phyloP scores from a whole-genome alignment of 495 filamentous ascomycete species.

The Penicillium alfredii region DNA sequence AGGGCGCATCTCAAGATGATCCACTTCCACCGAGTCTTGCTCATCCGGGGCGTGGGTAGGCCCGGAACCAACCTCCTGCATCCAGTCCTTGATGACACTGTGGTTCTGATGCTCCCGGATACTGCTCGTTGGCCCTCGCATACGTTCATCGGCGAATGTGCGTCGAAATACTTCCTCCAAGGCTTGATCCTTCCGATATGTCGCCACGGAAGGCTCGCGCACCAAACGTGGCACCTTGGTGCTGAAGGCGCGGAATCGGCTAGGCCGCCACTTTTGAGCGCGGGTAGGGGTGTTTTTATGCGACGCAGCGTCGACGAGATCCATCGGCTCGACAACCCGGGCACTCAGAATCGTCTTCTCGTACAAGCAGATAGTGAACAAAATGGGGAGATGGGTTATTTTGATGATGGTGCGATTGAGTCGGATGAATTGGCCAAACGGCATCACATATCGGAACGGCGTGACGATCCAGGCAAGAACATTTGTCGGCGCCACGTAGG shows the following conservation, averaged over 20 bases:
- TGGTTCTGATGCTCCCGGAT: conserved; percentile 60
- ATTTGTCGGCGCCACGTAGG: conserved; percentile 83
- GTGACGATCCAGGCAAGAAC: conserved; percentile 81
- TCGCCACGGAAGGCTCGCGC: conserved; percentile 76
- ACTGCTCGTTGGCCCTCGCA: conserved; percentile 42
- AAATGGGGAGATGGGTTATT: conserved; percentile 76
- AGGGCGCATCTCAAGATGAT: conserved; percentile 47
- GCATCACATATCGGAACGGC: conserved; percentile 70
- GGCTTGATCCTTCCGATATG: conserved; percentile 80
- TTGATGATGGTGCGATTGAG: conserved; percentile 86
- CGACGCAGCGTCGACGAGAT: conserved; percentile 52
- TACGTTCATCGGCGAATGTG: conserved; percentile 44
- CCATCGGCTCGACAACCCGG: conserved; percentile 66
- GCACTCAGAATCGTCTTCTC: conserved; percentile 69
- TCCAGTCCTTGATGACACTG: conserved; percentile 78
- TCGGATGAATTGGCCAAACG: conserved; percentile 70
- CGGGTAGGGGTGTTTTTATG: conserved; percentile 26
- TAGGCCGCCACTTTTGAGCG: conserved; percentile 27
- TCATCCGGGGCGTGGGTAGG: conserved; percentile 58
- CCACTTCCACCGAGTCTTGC: conserved; percentile 52
- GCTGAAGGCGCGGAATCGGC: conserved; percentile 62
- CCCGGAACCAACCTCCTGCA: conserved; percentile 66
- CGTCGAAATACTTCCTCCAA: conserved; percentile 87
- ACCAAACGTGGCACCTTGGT: conserved; percentile 54
- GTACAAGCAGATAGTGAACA: conserved; percentile 80